Evolutionary conservation across 2,329 filamentous ascomycete genomes (phyloP).

Genomic region (Aureobasidium lini): DNA sequence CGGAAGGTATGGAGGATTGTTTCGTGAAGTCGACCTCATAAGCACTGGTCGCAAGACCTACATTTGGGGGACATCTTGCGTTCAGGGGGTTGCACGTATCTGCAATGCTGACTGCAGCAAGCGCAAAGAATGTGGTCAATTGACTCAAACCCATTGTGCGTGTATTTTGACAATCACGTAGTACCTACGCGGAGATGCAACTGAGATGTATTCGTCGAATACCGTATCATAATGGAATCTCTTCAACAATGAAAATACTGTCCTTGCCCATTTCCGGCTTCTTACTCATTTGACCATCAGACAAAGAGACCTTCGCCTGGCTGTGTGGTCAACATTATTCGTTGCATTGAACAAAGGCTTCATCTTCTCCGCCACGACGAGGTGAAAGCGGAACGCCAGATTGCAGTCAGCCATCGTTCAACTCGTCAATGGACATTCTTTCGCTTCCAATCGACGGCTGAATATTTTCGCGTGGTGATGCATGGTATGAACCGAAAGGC

Average conservation of each 20-base stretch:
- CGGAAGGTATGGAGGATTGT: conserved; percentile 15
- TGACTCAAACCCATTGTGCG: neutral
- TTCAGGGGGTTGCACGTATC: conserved; percentile 17
- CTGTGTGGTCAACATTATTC: neutral
- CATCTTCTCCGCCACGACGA: neutral
- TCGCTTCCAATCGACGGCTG: neutral
- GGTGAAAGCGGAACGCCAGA: neutral
- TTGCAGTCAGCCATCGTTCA: neutral
- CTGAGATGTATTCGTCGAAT: neutral
- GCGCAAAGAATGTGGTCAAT: neutral
- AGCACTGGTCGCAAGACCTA: conserved; percentile 16
- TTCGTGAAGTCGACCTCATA: conserved; percentile 20
- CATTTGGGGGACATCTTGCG: conserved; percentile 17
- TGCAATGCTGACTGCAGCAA: neutral
- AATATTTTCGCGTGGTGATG: neutral
- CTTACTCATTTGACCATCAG: neutral
- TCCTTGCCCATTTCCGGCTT: neutral
- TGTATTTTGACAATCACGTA: neutral
- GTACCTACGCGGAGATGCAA: neutral
- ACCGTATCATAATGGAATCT: neutral
- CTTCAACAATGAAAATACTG: neutral
- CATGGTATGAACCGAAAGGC: neutral
- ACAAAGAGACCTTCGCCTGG: neutral
- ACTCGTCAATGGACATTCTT: neutral
- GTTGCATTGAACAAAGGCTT: neutral